phyloP scores from a whole-genome alignment of 2,329 filamentous ascomycete species.

The Aspergillus fructus region DNA sequence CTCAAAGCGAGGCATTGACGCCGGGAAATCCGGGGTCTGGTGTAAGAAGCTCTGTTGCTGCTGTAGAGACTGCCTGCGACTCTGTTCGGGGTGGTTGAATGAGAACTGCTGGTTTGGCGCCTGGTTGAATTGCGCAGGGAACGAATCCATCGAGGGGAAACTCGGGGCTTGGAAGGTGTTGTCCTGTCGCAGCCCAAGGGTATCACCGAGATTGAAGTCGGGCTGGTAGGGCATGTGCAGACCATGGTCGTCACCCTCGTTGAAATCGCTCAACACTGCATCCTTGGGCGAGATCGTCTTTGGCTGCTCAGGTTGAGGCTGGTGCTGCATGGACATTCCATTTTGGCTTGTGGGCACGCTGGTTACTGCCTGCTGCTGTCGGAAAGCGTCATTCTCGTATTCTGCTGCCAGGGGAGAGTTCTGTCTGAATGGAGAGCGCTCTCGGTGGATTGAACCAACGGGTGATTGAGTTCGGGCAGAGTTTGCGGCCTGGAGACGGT shows the following conservation, averaged over 20 bases:
- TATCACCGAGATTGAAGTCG: slow-evolving; percentile 51
- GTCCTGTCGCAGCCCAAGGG: slow-evolving; percentile 37
- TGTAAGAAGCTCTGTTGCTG: slow-evolving; percentile 37
- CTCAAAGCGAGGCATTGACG: slow-evolving; percentile 61
- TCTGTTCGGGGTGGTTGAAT: slow-evolving; percentile 30
- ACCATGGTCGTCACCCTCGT: slow-evolving; percentile 66
- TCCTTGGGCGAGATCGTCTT: slow-evolving; percentile 96
- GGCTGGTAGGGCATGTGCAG: slow-evolving; percentile 65
- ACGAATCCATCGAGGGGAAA: slow-evolving; percentile 44
- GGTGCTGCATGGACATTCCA: slow-evolving; percentile 29
- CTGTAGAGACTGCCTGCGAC: slow-evolving; percentile 24
- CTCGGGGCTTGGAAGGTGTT: slow-evolving; percentile 37
- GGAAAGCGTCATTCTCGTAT: slow-evolving; percentile 36
- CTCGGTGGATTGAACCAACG: slow-evolving; percentile 54
- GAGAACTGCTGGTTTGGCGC: slow-evolving; percentile 54
- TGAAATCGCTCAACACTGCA: slow-evolving; percentile 76
- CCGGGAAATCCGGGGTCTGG: slow-evolving; percentile 57
- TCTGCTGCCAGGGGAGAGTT: slow-evolving; percentile 62
- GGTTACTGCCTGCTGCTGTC: slow-evolving; percentile 43
- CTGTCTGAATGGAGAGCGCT: slow-evolving; percentile 78
- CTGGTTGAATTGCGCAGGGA: slow-evolving; percentile 41
- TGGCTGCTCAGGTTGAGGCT: slow-evolving; percentile 46
- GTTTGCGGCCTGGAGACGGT: slow-evolving; percentile 76
- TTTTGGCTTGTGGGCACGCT: slow-evolving; percentile 33
- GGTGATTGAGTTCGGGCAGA: slow-evolving; percentile 62